Percentiles rank a stretch among this genome's conserved stretches.
These are phyloP conservation scores for Phytophthora hybrid DNA, from an alignment of 352 stramenopile genomes.

Conservation along the genomic window DNA sequence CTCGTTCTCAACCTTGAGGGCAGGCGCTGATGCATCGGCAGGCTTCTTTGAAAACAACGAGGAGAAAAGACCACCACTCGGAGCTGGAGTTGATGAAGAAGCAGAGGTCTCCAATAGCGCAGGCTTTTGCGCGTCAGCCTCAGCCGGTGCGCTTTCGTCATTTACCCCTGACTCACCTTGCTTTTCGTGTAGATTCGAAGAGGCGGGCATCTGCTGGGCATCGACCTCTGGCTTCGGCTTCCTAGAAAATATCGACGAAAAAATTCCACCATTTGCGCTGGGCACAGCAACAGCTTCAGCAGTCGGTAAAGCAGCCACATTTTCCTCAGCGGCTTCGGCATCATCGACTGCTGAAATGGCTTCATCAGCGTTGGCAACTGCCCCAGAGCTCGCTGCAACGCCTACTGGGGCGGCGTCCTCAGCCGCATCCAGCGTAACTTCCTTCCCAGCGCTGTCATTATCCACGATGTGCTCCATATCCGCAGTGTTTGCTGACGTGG, in stretches of 20 bases:
- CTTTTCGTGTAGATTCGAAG: not conserved
- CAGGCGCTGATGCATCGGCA: conserved; percentile 1
- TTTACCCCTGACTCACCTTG: not conserved
- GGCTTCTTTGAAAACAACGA: conserved; percentile 36
- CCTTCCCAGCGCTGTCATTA: conserved; percentile 1
- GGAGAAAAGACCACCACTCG: conserved; percentile 25
- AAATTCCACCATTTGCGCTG: conserved; percentile 21
- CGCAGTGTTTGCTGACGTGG: not conserved
- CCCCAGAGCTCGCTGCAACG: not conserved
- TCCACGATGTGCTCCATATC: not conserved
- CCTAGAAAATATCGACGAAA: conserved; percentile 29
- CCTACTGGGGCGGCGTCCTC: not conserved
- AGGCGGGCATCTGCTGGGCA: conserved; percentile 10
- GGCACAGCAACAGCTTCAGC: not conserved
- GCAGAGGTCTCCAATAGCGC: not conserved
- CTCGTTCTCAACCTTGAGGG: conserved; percentile 1
- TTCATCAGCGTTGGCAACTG: not conserved
- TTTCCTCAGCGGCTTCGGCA: not conserved
- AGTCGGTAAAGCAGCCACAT: not conserved
- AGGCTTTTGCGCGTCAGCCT: not conserved
- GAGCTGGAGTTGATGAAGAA: conserved; percentile 7
- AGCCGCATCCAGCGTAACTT: not conserved
- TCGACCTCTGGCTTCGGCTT: conserved; percentile 20
- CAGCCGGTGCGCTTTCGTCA: not conserved
- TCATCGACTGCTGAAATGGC: not conserved